Evolutionary conservation across 352 stramenopile species (phyloP).

Genomic region (Phytopythium cucurbitacearum): DNA sequence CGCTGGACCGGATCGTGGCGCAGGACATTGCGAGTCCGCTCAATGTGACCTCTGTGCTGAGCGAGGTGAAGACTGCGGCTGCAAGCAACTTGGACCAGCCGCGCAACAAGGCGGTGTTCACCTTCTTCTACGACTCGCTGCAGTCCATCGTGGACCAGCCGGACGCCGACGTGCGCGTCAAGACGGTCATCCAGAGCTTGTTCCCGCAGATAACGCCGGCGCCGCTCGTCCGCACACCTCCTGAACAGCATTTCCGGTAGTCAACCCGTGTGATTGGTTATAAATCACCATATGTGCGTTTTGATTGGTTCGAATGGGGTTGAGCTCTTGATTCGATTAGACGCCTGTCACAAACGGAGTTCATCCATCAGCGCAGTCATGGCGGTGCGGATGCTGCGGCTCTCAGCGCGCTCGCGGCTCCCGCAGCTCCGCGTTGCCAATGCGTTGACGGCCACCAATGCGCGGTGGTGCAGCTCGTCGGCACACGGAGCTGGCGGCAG

Average conservation of each 20-base stretch:
- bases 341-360: too few species aligned
- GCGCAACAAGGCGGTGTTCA: constrained; percentile 25
- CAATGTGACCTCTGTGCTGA: constrained; percentile 31
- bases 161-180: constrained; percentile 34
- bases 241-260: too few species aligned
- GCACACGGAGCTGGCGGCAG: neutral
- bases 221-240: constrained; percentile 6
- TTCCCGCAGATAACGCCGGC: constrained; percentile 20
- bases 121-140: constrained; percentile 30
- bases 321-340: too few species aligned
- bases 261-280: constrained; percentile 2
- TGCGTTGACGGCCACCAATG: neutral
- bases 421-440: neutral
- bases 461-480: constrained; percentile 1
- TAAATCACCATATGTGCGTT: neutral
- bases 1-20: constrained; percentile 44
- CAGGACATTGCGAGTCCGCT: constrained; percentile 50
- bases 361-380: too few species aligned
- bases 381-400: too few species aligned
- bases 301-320: too few species aligned
- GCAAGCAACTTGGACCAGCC: constrained; percentile 11
- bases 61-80: constrained; percentile 18
- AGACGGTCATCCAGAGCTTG: constrained; percentile 21
- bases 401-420: neutral
- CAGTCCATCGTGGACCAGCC: constrained; percentile 18